Evolutionary conservation across 2,329 filamentous ascomycete species (phyloP), one percentile per base, ranked within the genome.

Genomic region (Stylonectria norvegica): DNA sequence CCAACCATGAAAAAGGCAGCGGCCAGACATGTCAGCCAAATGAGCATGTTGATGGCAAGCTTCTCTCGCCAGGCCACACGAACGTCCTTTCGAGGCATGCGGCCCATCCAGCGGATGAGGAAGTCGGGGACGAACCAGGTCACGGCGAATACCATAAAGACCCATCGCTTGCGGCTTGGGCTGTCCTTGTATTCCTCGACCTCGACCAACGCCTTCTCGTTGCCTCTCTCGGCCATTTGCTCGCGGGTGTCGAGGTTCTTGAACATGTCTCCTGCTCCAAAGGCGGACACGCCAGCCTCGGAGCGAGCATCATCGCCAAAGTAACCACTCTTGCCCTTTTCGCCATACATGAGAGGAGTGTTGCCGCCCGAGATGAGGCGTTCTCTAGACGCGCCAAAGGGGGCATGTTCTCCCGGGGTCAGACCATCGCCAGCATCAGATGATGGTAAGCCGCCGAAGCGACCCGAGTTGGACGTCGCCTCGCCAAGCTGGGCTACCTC

Each of bases 221-320:
- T 95, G 46, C 88, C 88, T 52, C 95, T 91, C 67, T 97, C 91
- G 0, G 91, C 88, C 79, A 98, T 89, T 61, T 95, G 87, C 61
- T 94, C 86, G 48, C 89, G 81, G 5, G 91, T 96, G 53, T 97
- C 91, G 6, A 97, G 75, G 57, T 96, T 95, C 59, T 89, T 88
- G 75, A 98, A 98, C 91, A 98, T 95, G 62, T 98, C 93, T 6
- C 93, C 90, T 38, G 79, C 86, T 34, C 90, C 86, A 60, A 95
- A 85, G 5, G 88, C 89, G n/a, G 91, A 96, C 2, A 78, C 85
- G 4, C 90, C 91, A 6, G 91, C 90, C 36, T 98, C 93, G 20
- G 93, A 97, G 30, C 89, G 88, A 6, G 83, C 73, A 60, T 98
- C 93, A 42, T 95, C 89, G 30, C 7, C 7, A 56, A 96, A 96